These are phyloP conservation scores for Xylaria sp. DNA, from an alignment of 2,329 filamentous ascomycete genomes.

Conservation along the genomic window DNA sequence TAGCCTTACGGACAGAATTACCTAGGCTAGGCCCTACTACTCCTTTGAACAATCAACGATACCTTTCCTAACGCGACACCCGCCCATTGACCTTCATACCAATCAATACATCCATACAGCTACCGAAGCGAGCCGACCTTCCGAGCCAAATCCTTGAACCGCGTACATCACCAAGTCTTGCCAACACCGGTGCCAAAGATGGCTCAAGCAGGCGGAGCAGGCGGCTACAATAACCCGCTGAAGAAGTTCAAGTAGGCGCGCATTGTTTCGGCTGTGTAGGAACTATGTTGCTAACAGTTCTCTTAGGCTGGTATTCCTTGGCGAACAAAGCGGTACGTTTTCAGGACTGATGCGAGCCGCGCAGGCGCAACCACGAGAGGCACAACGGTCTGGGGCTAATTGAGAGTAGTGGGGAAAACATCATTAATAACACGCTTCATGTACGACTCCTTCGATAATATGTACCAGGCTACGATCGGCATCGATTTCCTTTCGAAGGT, in stretches of 20 bases:
- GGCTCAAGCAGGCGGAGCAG: slow-evolving; percentile 75
- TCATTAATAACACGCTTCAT: slow-evolving; percentile 99
- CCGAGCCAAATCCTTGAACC: neutral
- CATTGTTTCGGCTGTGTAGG: slow-evolving; percentile 37
- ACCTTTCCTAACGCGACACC: slow-evolving; percentile 15
- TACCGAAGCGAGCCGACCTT: slow-evolving; percentile 17
- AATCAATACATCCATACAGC: slow-evolving; percentile 9
- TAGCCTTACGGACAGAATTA: slow-evolving; percentile 6
- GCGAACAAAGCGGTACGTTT: slow-evolving; percentile 93
- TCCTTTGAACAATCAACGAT: slow-evolving; percentile 16
- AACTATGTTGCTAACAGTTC: slow-evolving; percentile 28
- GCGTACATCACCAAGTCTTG: slow-evolving; percentile 4
- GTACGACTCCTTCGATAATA: slow-evolving; percentile 99
- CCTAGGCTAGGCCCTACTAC: neutral
- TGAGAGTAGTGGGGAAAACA: slow-evolving; percentile 86
- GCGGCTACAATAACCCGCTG: slow-evolving; percentile 96
- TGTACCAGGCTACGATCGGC: slow-evolving; percentile 98
- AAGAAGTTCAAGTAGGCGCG: slow-evolving; percentile 99
- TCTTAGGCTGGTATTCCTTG: slow-evolving; percentile 89
- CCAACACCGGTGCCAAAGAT: slow-evolving; percentile 62
- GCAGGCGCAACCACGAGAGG: neutral
- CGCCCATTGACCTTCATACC: slow-evolving; percentile 22
- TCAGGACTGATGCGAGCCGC: neutral
- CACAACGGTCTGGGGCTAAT: slow-evolving; percentile 19
- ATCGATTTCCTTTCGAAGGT: slow-evolving; percentile 99